Conservation (phyloP, 1,139 yeast genomes). For the Zygosaccharomyces pseudobailii region DNA sequence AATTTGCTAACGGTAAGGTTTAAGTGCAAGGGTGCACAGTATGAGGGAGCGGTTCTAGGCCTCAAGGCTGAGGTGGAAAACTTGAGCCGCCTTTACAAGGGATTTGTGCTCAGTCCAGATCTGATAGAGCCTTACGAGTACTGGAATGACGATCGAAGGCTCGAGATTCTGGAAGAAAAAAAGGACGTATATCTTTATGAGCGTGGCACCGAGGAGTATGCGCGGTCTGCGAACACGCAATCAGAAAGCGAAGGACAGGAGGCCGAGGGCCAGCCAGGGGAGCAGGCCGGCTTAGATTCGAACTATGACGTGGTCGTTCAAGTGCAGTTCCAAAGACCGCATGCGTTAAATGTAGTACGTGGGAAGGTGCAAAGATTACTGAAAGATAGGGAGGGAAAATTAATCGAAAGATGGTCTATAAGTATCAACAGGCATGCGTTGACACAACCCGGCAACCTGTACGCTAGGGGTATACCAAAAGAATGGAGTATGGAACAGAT, state of each 20-base stretch:
- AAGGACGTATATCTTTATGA: slow-evolving; percentile 25
- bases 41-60: slow-evolving; percentile 5
- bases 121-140: slow-evolving; percentile 31
- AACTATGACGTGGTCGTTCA: slow-evolving; percentile 28
- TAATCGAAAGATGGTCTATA: slow-evolving; percentile 27
- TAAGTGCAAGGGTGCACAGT: slow-evolving; percentile 7
- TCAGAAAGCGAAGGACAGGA: background rate
- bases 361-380: slow-evolving; percentile 9
- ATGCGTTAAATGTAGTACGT: slow-evolving; percentile 10
- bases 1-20: slow-evolving; percentile 27
- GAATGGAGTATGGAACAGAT: slow-evolving; percentile 40
- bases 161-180: slow-evolving; percentile 19
- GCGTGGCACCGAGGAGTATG: slow-evolving; percentile 20
- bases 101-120: slow-evolving; percentile 19
- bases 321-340: slow-evolving; percentile 26
- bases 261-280: background rate
- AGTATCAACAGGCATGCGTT: slow-evolving; percentile 38
- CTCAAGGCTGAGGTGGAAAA: slow-evolving; percentile 11
- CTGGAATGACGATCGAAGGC: slow-evolving; percentile 22
- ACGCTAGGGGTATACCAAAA: slow-evolving; percentile 47
- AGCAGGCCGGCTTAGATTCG: slow-evolving; percentile 14
- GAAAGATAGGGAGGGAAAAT: slow-evolving; percentile 1
- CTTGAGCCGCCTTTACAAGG: slow-evolving; percentile 18
- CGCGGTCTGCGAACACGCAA: slow-evolving; percentile 7
- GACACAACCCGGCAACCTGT: slow-evolving; percentile 63